A percentile compares a stretch with the other conserved stretches of the same genome.
Conservation (phyloP, 2,329 filamentous ascomycete genomes). For the Aureobasidium subglaciale region DNA sequence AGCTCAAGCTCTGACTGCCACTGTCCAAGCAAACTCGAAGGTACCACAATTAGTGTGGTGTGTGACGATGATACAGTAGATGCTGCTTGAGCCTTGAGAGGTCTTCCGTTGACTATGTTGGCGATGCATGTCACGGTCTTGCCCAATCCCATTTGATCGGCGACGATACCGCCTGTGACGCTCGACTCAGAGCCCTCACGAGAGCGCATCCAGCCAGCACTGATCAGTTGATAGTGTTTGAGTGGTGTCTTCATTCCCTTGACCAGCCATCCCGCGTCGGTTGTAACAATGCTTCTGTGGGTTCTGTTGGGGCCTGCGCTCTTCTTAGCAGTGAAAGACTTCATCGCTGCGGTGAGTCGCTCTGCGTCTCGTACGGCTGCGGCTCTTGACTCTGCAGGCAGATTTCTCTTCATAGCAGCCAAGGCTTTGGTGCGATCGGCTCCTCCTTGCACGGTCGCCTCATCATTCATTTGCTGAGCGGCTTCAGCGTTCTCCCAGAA, state of each 20-base stretch:
- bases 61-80: constrained; percentile 13
- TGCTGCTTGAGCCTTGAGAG: constrained; percentile 14
- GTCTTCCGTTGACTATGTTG: constrained; percentile 37
- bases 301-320: neutral
- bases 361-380: neutral
- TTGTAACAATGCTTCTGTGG: constrained; percentile 24
- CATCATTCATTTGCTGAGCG: neutral
- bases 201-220: constrained; percentile 47
- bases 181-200: constrained; percentile 36
- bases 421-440: neutral
- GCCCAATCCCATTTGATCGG: constrained; percentile 37
- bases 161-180: constrained; percentile 37
- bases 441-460: neutral
- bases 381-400: no score
- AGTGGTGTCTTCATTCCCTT: constrained; percentile 43
- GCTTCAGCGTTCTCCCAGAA: neutral
- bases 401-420: neutral
- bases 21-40: constrained; percentile 31
- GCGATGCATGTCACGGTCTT: constrained; percentile 38
- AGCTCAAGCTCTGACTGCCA: constrained; percentile 30
- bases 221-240: constrained; percentile 46
- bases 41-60: constrained; percentile 39
- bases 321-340: constrained; percentile 34
- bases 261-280: constrained; percentile 36
- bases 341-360: constrained; percentile 33